Conservation (phyloP, 2,329 filamentous ascomycete species). For the Hypomyces rosellus region DNA sequence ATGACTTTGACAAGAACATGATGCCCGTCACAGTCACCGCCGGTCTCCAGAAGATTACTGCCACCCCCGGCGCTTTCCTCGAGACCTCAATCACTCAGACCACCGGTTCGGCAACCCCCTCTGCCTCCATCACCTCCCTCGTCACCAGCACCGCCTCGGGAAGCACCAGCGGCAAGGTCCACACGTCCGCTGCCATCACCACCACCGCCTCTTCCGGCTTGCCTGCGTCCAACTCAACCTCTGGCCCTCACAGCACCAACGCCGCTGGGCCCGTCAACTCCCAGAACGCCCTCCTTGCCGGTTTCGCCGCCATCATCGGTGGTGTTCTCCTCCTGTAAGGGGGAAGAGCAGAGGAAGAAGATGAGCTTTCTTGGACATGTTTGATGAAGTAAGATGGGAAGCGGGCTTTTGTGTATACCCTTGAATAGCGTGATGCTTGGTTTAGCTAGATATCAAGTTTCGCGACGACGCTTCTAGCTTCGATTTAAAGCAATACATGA, state of each 20-base stretch:
- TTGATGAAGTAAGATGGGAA: neutral
- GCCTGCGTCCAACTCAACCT: conserved; percentile 12
- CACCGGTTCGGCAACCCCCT: conserved; percentile 15
- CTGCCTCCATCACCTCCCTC: conserved; percentile 14
- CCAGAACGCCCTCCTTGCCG: conserved; percentile 30
- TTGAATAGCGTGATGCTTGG: neutral
- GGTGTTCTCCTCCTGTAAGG: conserved; percentile 32
- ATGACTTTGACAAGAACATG: conserved; percentile 17
- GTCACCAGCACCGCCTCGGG: conserved; percentile 7
- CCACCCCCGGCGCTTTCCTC: conserved; percentile 6
- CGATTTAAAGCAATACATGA: too few species aligned
- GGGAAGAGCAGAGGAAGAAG: neutral
- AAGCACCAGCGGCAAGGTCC: conserved; percentile 7
- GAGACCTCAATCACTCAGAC: conserved; percentile 9
- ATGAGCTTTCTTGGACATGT: neutral
- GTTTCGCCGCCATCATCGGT: conserved; percentile 28
- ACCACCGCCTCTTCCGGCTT: too few species aligned
- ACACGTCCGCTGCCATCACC: conserved; percentile 7
- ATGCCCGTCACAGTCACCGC: conserved; percentile 32
- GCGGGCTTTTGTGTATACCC: neutral
- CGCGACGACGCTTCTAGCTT: too few species aligned
- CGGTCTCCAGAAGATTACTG: conserved; percentile 30
- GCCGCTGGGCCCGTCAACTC: conserved; percentile 27
- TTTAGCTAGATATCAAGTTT: neutral
- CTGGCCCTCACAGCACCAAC: conserved; percentile 16